A percentile compares a stretch with the other conserved stretches of the same genome.
Evolutionary conservation across 768 basidiomycete genomes (phyloP).

Genomic region (Cystofilobasidium macerans): DNA sequence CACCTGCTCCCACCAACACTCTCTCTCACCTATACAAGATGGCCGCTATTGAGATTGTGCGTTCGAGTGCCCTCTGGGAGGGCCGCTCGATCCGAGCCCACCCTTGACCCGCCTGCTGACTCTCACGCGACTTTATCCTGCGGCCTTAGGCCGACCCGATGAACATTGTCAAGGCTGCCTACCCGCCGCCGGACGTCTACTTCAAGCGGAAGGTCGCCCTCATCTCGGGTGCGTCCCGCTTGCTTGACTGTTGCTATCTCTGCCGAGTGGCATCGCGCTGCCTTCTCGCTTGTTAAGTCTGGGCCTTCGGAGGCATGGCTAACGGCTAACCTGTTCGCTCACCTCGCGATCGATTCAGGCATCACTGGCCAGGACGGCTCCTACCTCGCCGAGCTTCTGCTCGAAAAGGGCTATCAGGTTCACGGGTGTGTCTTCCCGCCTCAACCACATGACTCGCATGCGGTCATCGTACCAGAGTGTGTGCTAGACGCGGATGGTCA

Average conservation of each 20-base stretch:
- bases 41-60: background rate
- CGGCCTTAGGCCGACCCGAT: slow-evolving; percentile 17
- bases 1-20: too few species aligned
- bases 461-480: background rate
- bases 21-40: too few species aligned
- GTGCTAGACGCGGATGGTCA: background rate
- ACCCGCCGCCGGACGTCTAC: slow-evolving; percentile 23
- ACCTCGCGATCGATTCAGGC: slow-evolving; percentile 44
- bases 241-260: background rate
- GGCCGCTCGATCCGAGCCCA: too few species aligned
- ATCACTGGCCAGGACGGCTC: slow-evolving; percentile 96
- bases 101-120: too few species aligned
- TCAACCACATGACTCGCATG: background rate
- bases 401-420: slow-evolving; percentile 80
- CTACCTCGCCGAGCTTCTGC: slow-evolving; percentile 75
- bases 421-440: slow-evolving; percentile 44
- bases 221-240: slow-evolving; percentile 57
- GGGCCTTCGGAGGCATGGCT: background rate
- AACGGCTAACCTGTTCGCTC: background rate
- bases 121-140: too few species aligned
- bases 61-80: too few species aligned
- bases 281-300: background rate
- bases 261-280: background rate
- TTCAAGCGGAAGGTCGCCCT: slow-evolving; percentile 82
- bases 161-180: slow-evolving; percentile 18